Evolutionary conservation across 441 rosid genomes (phyloP), one percentile per base, ranked within the genome.

Genomic region (Brassica hybrid): DNA sequence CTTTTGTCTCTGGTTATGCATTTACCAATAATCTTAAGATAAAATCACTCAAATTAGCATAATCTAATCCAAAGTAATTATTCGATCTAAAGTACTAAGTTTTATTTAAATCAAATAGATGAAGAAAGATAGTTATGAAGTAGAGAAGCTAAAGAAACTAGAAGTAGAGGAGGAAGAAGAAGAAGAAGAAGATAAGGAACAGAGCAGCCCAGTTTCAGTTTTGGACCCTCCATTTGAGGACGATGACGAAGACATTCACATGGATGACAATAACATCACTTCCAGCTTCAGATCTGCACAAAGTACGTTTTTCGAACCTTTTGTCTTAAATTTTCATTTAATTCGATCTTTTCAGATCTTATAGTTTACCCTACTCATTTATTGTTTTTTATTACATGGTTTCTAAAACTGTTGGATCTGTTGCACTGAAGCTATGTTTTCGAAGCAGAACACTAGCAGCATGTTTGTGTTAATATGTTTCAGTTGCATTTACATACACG

Each of bases 141-240:
- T 77, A 0, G 88, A 85, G 81, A 76, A 75, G 69, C 78, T 84
- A 71, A 81, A 84, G 77, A 90, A 87, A 27, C 75, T 66, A 72
- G 81, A 72, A 18, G 6, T 56, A n/a, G n/a, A n/a, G n/a, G n/a
- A n/a, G 58, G 91, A 63, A 16, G 94, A 90, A 32, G 92, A 87
- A 19, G 91, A 90, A 79, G 91, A 50, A 36, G 92, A 90, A 80
- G 98, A 92, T 41, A 88, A 87, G 64, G 94, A 94, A 69, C 98
- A 94, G 72, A 83, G 90, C 63, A 94, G 98, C 43, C 98, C 98
- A 43, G 97, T 94, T 76, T 94, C 96, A 38, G 94, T 92, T 13
- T 79, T 94, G 86, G 98, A 94, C 76, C 91, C 93, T 70, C 90
- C 94, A 5, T 94, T 94, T 75, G 81, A 86, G 67, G 97, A 87